Evolutionary conservation across 1,284 basidiomycete genomes (phyloP).

Genomic region (Ceraceosorus guamensis): DNA sequence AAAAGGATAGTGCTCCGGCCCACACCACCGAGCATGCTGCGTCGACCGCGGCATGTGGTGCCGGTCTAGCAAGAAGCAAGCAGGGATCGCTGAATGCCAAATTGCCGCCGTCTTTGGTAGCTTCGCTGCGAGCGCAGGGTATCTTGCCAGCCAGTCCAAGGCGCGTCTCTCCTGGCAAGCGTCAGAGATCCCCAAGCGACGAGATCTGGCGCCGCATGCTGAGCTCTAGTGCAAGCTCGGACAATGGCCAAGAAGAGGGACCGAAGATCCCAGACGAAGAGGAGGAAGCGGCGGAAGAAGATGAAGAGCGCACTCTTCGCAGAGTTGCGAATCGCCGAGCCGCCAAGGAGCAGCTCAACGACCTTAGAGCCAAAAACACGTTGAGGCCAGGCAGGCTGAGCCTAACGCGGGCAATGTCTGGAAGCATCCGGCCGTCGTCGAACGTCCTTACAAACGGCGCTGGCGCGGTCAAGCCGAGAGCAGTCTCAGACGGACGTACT

Average conservation of each 20-base stretch:
- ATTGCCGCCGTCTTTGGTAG: background rate
- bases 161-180: background rate
- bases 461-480: too few relatives aligned
- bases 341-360: slow-evolving; percentile 16
- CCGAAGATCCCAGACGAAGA: slow-evolving; percentile 3
- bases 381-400: too few relatives aligned
- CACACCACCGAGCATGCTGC: too few relatives aligned
- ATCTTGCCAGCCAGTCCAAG: background rate
- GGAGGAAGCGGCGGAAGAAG: slow-evolving; percentile 26
- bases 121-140: too few relatives aligned
- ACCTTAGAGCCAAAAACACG: too few relatives aligned
- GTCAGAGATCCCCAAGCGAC: background rate
- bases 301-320: slow-evolving; percentile 42
- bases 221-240: slow-evolving; percentile 25
- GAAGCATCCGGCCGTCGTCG: too few relatives aligned
- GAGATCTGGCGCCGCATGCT: slow-evolving; percentile 38
- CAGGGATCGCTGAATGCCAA: background rate
- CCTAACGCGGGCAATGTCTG: too few relatives aligned
- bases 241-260: slow-evolving; percentile 8
- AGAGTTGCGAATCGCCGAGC: slow-evolving; percentile 36
- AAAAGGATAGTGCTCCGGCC: too few relatives aligned
- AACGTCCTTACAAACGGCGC: too few relatives aligned
- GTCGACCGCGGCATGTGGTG: too few relatives aligned
- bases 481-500: too few relatives aligned
- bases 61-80: too few relatives aligned